Evolutionary conservation across 2,329 filamentous ascomycete genomes (phyloP).

Genomic region (Dothideomycetes sp.): DNA sequence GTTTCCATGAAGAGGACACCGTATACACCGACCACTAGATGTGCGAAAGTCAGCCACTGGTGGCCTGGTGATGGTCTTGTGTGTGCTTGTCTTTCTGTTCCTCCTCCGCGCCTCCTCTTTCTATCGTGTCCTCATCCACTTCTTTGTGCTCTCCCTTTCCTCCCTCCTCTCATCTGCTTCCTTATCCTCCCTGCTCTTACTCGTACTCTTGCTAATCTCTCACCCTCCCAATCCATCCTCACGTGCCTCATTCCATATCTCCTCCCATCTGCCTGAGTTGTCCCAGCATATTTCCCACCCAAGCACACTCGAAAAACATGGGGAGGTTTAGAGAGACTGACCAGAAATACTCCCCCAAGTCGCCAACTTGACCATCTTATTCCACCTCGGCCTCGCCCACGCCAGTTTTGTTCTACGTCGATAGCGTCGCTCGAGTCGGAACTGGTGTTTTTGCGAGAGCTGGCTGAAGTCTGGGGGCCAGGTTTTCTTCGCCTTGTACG

Average conservation of each 20-base stretch:
- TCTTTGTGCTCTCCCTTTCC: too few relatives aligned
- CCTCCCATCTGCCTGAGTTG: too few relatives aligned
- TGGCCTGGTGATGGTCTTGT: not conserved
- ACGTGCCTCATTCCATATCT: too few relatives aligned
- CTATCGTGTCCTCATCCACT: too few relatives aligned
- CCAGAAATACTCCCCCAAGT: conserved; percentile 51
- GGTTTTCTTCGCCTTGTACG: conserved; percentile 55
- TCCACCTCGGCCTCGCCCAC: conserved; percentile 52
- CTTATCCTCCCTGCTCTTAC: too few relatives aligned
- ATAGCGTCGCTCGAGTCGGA: conserved; percentile 68
- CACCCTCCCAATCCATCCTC: too few relatives aligned
- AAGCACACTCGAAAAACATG: not conserved
- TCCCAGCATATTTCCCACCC: too few relatives aligned
- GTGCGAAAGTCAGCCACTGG: not conserved
- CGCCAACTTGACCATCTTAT: conserved; percentile 52
- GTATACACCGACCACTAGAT: conserved; percentile 7
- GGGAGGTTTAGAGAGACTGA: conserved; percentile 24
- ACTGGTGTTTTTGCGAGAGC: conserved; percentile 61
- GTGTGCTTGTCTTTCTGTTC: too few relatives aligned
- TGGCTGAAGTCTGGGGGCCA: conserved; percentile 70
- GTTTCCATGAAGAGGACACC: conserved; percentile 8
- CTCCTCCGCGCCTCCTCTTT: too few relatives aligned
- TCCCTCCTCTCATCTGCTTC: too few relatives aligned
- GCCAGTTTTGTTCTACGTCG: conserved; percentile 57
- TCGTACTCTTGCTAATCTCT: too few relatives aligned